A percentile compares a stretch with the other conserved stretches of the same genome.
phyloP scores from a whole-genome alignment of 352 stramenopile species.

The Globisporangium cylindrosporum region DNA sequence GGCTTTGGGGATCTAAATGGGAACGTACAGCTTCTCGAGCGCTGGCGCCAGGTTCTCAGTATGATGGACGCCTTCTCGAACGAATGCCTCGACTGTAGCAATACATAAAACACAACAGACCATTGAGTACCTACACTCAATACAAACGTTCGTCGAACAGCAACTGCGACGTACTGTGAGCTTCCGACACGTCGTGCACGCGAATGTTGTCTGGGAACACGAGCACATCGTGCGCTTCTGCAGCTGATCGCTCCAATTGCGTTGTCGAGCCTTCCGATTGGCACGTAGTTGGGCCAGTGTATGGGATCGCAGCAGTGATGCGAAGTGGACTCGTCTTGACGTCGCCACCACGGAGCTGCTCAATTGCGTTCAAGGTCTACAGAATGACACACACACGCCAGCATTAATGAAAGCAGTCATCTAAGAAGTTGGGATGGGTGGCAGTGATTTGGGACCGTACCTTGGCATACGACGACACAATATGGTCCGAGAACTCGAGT shows the following conservation, averaged over 20 bases:
- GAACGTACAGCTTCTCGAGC: slow-evolving; percentile 35
- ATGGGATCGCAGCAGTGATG: slow-evolving; percentile 56
- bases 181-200: slow-evolving; percentile 42
- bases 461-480: slow-evolving; percentile 43
- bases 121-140: too few relatives aligned
- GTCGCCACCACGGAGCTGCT: slow-evolving; percentile 27
- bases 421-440: not conserved
- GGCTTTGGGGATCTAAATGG: not conserved
- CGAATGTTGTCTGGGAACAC: slow-evolving; percentile 70
- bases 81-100: slow-evolving; percentile 30
- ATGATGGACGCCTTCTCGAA: slow-evolving; percentile 33
- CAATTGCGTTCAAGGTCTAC: slow-evolving; percentile 29
- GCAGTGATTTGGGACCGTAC: slow-evolving; percentile 10
- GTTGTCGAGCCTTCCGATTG: not conserved
- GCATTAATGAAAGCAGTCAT: not conserved
- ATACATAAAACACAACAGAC: not conserved
- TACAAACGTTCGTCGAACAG: too few relatives aligned
- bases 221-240: slow-evolving; percentile 48
- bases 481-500: slow-evolving; percentile 63
- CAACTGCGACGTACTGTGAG: slow-evolving; percentile 37
- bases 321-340: slow-evolving; percentile 38
- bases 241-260: not conserved
- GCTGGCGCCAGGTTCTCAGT: slow-evolving; percentile 26
- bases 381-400: not conserved
- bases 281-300: slow-evolving; percentile 18